Base-by-base conservation (phyloP, 768 basidiomycete genomes). In the Scleroderma bovista region DNA sequence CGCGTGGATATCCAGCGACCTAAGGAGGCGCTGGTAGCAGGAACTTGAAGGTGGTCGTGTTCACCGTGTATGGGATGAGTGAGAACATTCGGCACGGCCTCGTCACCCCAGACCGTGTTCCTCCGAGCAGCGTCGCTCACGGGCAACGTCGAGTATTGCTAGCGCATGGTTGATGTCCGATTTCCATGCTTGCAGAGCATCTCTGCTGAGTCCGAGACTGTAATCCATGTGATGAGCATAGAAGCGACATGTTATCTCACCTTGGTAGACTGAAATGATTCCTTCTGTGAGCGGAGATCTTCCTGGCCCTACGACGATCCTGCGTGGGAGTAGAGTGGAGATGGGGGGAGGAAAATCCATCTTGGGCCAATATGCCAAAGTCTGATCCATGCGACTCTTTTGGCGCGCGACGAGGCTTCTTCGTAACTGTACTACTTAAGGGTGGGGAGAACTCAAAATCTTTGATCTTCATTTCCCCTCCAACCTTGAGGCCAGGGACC, bases 211-310 rank as follows among this genome's bases (percentile, higher is more conserved):
- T 52, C 79, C 72, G 24, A 86, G 72, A 54, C 84, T 88, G 49
- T 20, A 19, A 20, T n/a, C 12, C 19, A 56, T 54, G 33, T 48
- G 40, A 41, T 44, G 22, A 20, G 47, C 24, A 54, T 34, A 20
- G 37, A 12, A 46, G 7, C 34, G 36, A 26, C 13, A 20, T 23
- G 40, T n/a, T 57, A 55, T 56, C 74, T 46, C 65, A 83, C 83
- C 83, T 85, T 2, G 84, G 81, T 49, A 86, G 69, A 69, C 84
- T 84, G 65, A 78, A 78, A 56, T 83, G 81, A 44, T 80, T 76
- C 57, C 73, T 76, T 65, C 77, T 83, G 65, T 83, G 82, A 39
- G 63, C 65, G 26, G 79, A 77, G 26, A 62, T 67, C 64, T 79
- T 83, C 61, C 70, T 59, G 16, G 69, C 45, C 47, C 62, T 48